These are phyloP conservation scores for Clonostachys sp. DNA, from an alignment of 2,329 filamentous ascomycete species.

Conservation along the genomic window DNA sequence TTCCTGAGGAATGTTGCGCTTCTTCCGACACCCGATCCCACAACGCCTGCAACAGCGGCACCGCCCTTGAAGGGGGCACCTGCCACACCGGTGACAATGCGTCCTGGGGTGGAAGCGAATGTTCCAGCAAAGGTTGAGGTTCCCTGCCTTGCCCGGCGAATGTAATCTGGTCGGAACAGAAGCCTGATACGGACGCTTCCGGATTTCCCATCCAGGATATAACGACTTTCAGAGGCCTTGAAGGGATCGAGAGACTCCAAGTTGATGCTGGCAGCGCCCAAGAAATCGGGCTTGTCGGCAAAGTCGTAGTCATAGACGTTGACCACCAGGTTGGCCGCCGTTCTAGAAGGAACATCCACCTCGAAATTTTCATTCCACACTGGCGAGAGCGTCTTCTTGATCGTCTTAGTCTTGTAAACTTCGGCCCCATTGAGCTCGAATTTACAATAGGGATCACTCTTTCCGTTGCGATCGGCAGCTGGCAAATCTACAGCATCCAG, in stretches of 20 bases:
- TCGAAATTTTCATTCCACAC: slow-evolving; percentile 98
- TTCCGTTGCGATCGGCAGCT: slow-evolving; percentile 91
- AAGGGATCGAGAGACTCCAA: slow-evolving; percentile 83
- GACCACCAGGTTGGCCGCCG: slow-evolving; percentile 75
- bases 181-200: slow-evolving; percentile 78
- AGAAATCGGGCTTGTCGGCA: slow-evolving; percentile 85
- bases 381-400: slow-evolving; percentile 95
- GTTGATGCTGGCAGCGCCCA: slow-evolving; percentile 75
- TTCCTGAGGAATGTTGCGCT: slow-evolving; percentile 88
- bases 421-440: slow-evolving; percentile 87
- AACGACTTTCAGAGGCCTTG: slow-evolving; percentile 67
- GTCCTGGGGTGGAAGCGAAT: slow-evolving; percentile 76
- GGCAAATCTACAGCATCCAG: slow-evolving; percentile 85
- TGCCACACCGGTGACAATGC: slow-evolving; percentile 75
- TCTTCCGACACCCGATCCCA: slow-evolving; percentile 78
- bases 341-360: slow-evolving; percentile 74
- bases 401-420: slow-evolving; percentile 89
- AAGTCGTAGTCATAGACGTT: slow-evolving; percentile 96
- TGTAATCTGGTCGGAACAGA: slow-evolving; percentile 89
- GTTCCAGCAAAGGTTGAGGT: slow-evolving; percentile 91
- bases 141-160: slow-evolving; percentile 80
- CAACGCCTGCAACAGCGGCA: slow-evolving; percentile 65
- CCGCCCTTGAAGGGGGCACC: slow-evolving; percentile 95
- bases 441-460: slow-evolving; percentile 94
- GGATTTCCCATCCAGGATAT: slow-evolving; percentile 83